These are phyloP conservation scores for Themeda triandra DNA, from an alignment of 176 grass and related monocot genomes.

Conservation along the genomic window DNA sequence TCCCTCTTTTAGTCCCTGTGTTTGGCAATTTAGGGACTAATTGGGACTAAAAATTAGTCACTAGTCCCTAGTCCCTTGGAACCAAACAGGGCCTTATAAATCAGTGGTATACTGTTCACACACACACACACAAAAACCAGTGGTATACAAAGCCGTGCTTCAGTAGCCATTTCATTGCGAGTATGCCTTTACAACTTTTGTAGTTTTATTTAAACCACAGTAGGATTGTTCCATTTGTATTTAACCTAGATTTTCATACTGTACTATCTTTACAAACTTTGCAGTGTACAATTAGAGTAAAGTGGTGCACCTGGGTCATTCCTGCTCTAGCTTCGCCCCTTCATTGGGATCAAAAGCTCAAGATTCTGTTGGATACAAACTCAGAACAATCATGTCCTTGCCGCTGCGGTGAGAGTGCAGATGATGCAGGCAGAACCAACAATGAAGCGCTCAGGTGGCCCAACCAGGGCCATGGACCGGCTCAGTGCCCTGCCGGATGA, in stretches of 20 bases:
- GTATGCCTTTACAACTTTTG: too few relatives aligned
- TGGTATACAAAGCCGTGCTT: background rate
- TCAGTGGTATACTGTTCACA: too few relatives aligned
- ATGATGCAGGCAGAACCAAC: background rate
- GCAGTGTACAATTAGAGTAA: background rate
- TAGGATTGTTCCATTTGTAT: background rate
- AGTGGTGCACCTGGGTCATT: background rate
- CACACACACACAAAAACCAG: too few relatives aligned
- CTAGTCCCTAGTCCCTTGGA: too few relatives aligned
- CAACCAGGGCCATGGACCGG: background rate
- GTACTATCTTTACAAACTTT: background rate
- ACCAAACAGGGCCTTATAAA: too few relatives aligned
- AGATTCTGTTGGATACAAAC: background rate
- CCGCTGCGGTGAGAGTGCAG: background rate
- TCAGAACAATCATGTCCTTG: background rate
- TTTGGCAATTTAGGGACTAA: too few relatives aligned
- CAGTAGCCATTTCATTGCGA: background rate
- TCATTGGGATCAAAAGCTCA: background rate
- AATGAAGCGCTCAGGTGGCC: background rate
- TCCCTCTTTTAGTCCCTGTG: too few relatives aligned
- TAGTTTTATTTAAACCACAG: background rate
- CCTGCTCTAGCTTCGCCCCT: background rate
- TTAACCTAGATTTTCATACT: background rate
- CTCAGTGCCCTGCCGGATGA: conserved; percentile 10
- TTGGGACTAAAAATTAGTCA: too few relatives aligned